A percentile compares a stretch with the other conserved stretches of the same genome.
Evolutionary conservation across 2,329 filamentous ascomycete species (phyloP).

Genomic region (Clonostachys chloroleuca): DNA sequence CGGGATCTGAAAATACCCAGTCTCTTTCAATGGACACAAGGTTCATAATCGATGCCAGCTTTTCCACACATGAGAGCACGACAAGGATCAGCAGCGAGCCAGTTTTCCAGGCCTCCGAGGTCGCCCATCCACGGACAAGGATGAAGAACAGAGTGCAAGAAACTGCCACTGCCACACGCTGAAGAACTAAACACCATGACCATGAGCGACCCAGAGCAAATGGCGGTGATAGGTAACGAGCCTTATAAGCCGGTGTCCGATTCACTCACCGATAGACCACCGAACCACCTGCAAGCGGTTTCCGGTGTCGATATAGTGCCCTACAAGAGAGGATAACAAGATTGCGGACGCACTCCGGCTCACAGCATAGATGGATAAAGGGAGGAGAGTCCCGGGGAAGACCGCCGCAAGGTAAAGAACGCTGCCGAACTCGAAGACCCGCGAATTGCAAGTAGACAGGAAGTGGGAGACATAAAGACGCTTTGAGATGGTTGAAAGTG

Average conservation of each 20-base stretch:
- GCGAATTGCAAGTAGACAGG: constrained; percentile 60
- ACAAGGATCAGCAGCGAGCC: constrained; percentile 29
- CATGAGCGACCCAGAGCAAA: neutral
- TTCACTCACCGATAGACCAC: constrained; percentile 31
- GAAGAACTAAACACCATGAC: constrained; percentile 15
- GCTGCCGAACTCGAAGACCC: constrained; percentile 59
- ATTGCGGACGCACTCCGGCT: constrained; percentile 53
- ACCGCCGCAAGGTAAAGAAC: constrained; percentile 53
- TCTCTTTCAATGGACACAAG: constrained; percentile 67
- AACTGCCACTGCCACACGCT: constrained; percentile 36
- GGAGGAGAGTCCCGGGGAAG: constrained; percentile 56
- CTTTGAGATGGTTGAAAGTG: constrained; percentile 2
- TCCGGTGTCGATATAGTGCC: constrained; percentile 51
- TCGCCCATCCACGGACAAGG: constrained; percentile 11
- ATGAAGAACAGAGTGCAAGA: constrained; percentile 41
- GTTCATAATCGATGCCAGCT: constrained; percentile 61
- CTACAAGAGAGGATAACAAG: constrained; percentile 53
- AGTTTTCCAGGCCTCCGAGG: neutral
- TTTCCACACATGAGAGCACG: constrained; percentile 63
- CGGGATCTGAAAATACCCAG: constrained; percentile 41
- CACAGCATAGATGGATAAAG: constrained; percentile 66
- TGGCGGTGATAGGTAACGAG: no score
- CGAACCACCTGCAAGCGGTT: constrained; percentile 46
- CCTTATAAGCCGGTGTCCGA: no score
- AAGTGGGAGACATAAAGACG: constrained; percentile 55